phyloP scores from a whole-genome alignment of 495 filamentous ascomycete species.

The Sphaerosporella brunnea region DNA sequence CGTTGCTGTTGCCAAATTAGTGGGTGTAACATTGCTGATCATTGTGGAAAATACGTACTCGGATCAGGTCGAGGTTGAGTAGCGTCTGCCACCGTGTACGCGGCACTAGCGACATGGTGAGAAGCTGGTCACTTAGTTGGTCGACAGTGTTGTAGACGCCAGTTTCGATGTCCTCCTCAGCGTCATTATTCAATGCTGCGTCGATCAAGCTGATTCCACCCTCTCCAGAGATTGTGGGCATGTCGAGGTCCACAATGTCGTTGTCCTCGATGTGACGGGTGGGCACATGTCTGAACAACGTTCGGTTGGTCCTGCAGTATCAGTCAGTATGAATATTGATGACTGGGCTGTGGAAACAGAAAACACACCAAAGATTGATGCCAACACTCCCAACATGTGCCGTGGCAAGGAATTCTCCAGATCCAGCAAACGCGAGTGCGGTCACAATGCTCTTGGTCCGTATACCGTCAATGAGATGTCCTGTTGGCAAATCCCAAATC shows the following conservation, averaged over 20 bases:
- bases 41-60: slow-evolving; percentile 28
- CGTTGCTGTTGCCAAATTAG: slow-evolving; percentile 30
- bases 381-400: slow-evolving; percentile 71
- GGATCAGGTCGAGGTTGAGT: slow-evolving; percentile 75
- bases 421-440: slow-evolving; percentile 68
- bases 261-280: slow-evolving; percentile 62
- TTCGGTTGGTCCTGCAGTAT: slow-evolving; percentile 49
- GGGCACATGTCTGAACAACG: slow-evolving; percentile 71
- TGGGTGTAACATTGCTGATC: background rate
- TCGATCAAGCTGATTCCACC: slow-evolving; percentile 52
- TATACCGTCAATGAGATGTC: slow-evolving; percentile 83
- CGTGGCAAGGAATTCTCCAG: slow-evolving; percentile 83
- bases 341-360: background rate
- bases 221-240: slow-evolving; percentile 68
- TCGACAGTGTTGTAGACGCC: slow-evolving; percentile 25
- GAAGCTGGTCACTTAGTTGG: slow-evolving; percentile 60
- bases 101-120: slow-evolving; percentile 76
- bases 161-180: slow-evolving; percentile 31
- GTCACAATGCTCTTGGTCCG: slow-evolving; percentile 56
- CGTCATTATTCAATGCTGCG: slow-evolving; percentile 44
- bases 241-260: slow-evolving; percentile 43
- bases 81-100: slow-evolving; percentile 85
- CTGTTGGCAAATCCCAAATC: slow-evolving; percentile 90
- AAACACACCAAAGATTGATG: slow-evolving; percentile 57
- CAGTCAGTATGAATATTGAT: slow-evolving; percentile 7